Evolutionary conservation across 352 stramenopile genomes (phyloP).

Genomic region (Phytophthora pseudosyringae): DNA sequence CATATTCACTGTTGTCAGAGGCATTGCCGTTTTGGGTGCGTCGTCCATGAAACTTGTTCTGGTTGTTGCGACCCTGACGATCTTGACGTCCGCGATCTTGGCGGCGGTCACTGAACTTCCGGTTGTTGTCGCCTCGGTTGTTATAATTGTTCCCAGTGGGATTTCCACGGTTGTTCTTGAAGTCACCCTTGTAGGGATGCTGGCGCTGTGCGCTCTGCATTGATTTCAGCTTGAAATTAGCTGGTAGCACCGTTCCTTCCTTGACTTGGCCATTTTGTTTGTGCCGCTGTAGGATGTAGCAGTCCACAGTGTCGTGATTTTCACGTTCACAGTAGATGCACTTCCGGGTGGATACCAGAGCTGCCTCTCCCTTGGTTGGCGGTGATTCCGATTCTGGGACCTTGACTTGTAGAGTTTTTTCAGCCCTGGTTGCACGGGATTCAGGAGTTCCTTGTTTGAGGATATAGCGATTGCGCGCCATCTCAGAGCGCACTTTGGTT

Average conservation of each 20-base stretch:
- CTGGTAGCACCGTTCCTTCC: slow-evolving; percentile 11
- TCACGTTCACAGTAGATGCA: slow-evolving; percentile 14
- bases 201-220: background rate
- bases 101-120: background rate
- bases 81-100: background rate
- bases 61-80: background rate
- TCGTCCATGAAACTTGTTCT: slow-evolving; percentile 9
- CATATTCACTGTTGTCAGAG: slow-evolving; percentile 3
- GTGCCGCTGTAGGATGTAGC: slow-evolving; percentile 18
- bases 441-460: slow-evolving; percentile 10
- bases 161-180: background rate
- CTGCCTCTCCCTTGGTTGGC: background rate
- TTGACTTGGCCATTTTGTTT: slow-evolving; percentile 19
- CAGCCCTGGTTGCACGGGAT: slow-evolving; percentile 4
- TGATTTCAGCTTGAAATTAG: slow-evolving; percentile 14
- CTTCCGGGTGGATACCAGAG: background rate
- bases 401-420: slow-evolving; percentile 13
- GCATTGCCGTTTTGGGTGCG: background rate
- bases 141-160: background rate
- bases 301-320: slow-evolving; percentile 26
- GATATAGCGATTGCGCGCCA: slow-evolving; percentile 13
- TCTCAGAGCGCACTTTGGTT: slow-evolving; percentile 9
- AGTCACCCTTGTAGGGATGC: slow-evolving; percentile 5
- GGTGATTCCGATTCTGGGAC: background rate
- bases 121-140: background rate